These are phyloP conservation scores for Hylodesmum podocarpum DNA, from an alignment of 306 rosid genomes.

Conservation along the genomic window DNA sequence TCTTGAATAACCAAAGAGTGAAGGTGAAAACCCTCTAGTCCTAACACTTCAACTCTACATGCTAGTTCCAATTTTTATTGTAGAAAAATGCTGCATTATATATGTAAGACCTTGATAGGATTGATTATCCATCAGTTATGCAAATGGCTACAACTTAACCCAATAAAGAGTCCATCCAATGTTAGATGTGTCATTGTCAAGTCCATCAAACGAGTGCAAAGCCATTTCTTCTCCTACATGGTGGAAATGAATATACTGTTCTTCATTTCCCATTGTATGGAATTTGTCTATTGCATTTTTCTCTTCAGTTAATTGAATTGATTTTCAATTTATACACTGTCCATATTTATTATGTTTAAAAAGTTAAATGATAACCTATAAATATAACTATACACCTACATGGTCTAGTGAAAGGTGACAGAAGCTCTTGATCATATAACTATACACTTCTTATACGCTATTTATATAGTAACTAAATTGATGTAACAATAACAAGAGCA, in stretches of 20 bases:
- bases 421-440: neutral
- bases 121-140: conserved; percentile 30
- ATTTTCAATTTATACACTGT: neutral
- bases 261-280: neutral
- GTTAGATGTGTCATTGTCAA: neutral
- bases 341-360: neutral
- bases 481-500: neutral
- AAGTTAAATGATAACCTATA: neutral
- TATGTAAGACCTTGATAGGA: conserved; percentile 39
- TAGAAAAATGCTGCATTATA: conserved; percentile 40
- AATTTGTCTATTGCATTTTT: neutral
- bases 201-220: conserved; percentile 1
- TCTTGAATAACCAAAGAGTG: conserved; percentile 34
- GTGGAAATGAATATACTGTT: neutral
- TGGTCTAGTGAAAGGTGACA: neutral
- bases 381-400: neutral
- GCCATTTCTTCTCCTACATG: neutral
- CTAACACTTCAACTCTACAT: conserved; percentile 41
- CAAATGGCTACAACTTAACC: conserved; percentile 29
- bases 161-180: conserved; percentile 35
- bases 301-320: neutral
- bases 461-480: neutral
- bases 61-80: conserved; percentile 47
- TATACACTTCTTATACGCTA: neutral
- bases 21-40: conserved; percentile 36